Evolutionary conservation across 768 basidiomycete species (phyloP).

Genomic region (Heimioporus sp.): DNA sequence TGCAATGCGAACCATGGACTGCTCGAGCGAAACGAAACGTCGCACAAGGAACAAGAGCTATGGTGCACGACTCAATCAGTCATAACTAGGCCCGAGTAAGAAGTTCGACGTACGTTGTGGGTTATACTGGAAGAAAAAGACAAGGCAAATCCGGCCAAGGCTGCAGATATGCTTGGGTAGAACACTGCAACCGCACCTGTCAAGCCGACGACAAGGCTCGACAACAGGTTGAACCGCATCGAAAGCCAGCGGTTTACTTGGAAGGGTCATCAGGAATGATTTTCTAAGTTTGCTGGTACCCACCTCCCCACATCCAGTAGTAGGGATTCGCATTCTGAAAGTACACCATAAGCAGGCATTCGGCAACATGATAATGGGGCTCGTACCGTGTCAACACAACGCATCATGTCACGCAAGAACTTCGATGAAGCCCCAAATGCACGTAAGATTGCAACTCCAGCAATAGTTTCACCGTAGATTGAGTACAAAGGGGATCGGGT

Average conservation of each 20-base stretch:
- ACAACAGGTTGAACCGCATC: constrained; percentile 82
- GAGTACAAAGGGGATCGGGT: constrained; percentile 48
- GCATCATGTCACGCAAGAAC: constrained; percentile 81
- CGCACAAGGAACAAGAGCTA: constrained; percentile 69
- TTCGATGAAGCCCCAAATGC: constrained; percentile 89
- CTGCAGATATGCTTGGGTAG: constrained; percentile 70
- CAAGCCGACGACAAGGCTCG: constrained; percentile 66
- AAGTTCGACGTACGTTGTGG: constrained; percentile 45
- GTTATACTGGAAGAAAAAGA: constrained; percentile 81
- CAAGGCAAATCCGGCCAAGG: constrained; percentile 83
- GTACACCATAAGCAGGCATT: constrained; percentile 1
- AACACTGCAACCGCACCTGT: constrained; percentile 67
- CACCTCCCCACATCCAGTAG: constrained; percentile 92
- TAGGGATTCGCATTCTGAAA: constrained; percentile 63
- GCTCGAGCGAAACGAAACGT: constrained; percentile 84
- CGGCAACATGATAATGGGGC: neutral
- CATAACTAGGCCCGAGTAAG: neutral
- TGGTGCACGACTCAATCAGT: constrained; percentile 16
- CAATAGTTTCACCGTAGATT: constrained; percentile 50
- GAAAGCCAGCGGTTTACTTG: constrained; percentile 90
- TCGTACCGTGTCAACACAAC: constrained; percentile 76
- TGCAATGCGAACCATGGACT: constrained; percentile 71
- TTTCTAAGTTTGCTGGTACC: constrained; percentile 7
- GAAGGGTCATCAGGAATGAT: constrained; percentile 8
- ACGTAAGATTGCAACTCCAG: constrained; percentile 55